Evolutionary conservation across 78 protist genomes (phyloP).

Genomic region (Mastigamoeba balamuthi): DNA sequence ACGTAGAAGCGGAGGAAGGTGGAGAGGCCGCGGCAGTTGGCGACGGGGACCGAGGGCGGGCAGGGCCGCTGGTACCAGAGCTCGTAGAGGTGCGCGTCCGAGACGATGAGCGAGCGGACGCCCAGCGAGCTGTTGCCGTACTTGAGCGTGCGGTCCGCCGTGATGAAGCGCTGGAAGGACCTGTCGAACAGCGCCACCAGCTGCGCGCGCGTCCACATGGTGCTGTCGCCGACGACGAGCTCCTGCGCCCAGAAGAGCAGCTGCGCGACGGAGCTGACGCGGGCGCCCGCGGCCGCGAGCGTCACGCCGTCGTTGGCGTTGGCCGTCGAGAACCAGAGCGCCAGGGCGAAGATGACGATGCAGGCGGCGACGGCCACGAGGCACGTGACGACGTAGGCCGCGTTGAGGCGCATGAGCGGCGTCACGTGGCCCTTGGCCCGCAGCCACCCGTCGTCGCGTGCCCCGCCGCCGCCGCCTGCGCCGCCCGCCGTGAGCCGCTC

Average conservation of each 20-base stretch:
- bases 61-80: background rate
- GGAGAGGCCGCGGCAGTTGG: background rate
- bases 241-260: background rate
- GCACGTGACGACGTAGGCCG: background rate
- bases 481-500: background rate
- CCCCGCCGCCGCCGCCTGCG: background rate
- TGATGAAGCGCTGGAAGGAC: background rate
- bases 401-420: background rate
- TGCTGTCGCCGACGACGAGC: background rate
- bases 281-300: background rate
- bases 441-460: background rate
- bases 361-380: background rate
- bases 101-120: background rate
- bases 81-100: background rate
- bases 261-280: background rate
- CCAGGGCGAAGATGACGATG: background rate
- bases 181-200: background rate
- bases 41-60: background rate
- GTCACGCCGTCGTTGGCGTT: background rate
- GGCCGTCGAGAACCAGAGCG: background rate
- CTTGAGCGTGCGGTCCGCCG: background rate
- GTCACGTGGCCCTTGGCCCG: background rate
- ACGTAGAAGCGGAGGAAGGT: background rate
- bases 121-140: background rate
- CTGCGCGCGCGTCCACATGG: background rate